phyloP scores from a whole-genome alignment of 2,329 filamentous ascomycete species.

The Ophiocordyceps camponoti-leonardi region DNA sequence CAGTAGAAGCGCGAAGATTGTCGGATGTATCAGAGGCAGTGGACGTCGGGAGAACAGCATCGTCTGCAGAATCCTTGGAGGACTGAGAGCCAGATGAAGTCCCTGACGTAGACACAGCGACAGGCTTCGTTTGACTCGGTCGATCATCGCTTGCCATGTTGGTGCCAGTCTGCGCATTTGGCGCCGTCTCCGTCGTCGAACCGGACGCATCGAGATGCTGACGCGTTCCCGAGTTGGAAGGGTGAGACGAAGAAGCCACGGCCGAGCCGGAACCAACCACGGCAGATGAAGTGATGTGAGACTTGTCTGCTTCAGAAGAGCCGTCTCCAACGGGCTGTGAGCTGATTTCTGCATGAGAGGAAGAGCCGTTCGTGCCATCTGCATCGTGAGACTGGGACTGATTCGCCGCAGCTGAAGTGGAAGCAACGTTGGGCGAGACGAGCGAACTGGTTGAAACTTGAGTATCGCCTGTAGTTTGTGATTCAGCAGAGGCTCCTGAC shows the following conservation, averaged over 20 bases:
- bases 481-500: neutral
- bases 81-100: neutral
- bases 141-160: neutral
- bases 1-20: neutral
- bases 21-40: neutral
- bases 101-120: neutral
- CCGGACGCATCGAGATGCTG: neutral
- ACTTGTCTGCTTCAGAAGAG: neutral
- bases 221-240: neutral
- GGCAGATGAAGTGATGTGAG: neutral
- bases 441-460: neutral
- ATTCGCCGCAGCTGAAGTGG: neutral
- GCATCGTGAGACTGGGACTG: neutral
- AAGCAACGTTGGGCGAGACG: neutral
- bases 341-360: neutral
- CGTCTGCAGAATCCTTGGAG: neutral
- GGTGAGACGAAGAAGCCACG: neutral
- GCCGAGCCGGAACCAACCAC: neutral
- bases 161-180: neutral
- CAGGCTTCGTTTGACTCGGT: neutral
- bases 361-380: neutral
- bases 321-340: neutral
- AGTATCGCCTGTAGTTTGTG: neutral
- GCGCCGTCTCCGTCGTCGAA: neutral
- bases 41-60: neutral